These are phyloP conservation scores for Vicia villosa DNA, from an alignment of 306 rosid species.

Conservation along the genomic window DNA sequence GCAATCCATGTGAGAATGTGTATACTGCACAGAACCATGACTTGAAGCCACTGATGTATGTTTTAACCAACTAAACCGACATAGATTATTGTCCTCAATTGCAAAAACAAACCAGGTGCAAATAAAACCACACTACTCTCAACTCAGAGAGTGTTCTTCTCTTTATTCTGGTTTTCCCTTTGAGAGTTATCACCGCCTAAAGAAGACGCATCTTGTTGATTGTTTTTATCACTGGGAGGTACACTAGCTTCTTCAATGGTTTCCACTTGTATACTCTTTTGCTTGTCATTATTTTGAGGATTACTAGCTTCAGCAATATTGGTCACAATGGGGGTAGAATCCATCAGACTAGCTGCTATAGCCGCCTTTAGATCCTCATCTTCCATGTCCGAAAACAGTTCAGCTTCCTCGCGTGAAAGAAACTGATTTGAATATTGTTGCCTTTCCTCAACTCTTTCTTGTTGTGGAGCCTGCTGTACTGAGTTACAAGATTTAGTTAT, in stretches of 20 bases:
- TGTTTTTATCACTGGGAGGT: constrained; percentile 35
- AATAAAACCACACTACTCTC: constrained; percentile 29
- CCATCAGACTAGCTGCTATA: constrained; percentile 87
- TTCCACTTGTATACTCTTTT: constrained; percentile 38
- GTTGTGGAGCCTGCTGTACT: constrained; percentile 55
- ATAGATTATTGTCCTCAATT: constrained; percentile 48
- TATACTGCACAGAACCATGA: constrained; percentile 49
- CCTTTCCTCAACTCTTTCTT: constrained; percentile 42
- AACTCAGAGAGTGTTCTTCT: constrained; percentile 37
- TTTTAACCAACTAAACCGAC: constrained; percentile 42
- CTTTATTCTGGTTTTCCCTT: constrained; percentile 48
- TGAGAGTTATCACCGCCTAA: constrained; percentile 33
- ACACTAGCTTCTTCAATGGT: constrained; percentile 23
- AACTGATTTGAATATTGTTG: constrained; percentile 44
- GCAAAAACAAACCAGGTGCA: constrained; percentile 35
- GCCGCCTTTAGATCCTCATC: constrained; percentile 91
- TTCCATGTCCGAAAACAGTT: constrained; percentile 66
- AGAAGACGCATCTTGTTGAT: constrained; percentile 26
- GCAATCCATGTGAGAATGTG: constrained; percentile 38
- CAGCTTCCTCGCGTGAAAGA: constrained; percentile 56
- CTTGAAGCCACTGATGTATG: constrained; percentile 44
- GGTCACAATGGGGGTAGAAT: constrained; percentile 50
- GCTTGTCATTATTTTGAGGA: constrained; percentile 42
- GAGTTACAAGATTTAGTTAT: constrained; percentile 87
- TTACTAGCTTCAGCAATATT: constrained; percentile 38